phyloP scores from a whole-genome alignment of 257 asterid species.

The Voacanga thouarsii region DNA sequence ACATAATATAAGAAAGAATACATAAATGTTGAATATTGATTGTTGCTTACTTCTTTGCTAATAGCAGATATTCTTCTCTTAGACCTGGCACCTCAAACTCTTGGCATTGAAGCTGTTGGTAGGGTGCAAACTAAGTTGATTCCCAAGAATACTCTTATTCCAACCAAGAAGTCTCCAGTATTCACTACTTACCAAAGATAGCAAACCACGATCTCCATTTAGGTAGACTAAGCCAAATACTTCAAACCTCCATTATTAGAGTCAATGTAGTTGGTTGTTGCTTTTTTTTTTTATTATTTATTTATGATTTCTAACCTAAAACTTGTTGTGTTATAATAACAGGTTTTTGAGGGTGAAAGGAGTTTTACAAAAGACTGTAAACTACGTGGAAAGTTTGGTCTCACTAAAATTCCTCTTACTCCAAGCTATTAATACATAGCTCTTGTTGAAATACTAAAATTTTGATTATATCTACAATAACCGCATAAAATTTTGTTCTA shows the following conservation, averaged over 20 bases:
- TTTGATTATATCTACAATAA: neutral
- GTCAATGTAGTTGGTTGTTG: neutral
- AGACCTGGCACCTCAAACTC: constrained; percentile 83
- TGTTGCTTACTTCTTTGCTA: neutral
- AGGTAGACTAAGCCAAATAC: constrained; percentile 35
- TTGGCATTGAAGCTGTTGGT: constrained; percentile 93
- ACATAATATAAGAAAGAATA: neutral
- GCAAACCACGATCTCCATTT: constrained; percentile 70
- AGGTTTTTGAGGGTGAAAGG: constrained; percentile 98
- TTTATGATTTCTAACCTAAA: neutral
- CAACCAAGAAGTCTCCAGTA: constrained; percentile 80
- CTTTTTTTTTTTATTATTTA: no score
- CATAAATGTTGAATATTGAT: neutral
- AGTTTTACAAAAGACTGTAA: constrained; percentile 92
- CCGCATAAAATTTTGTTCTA: neutral
- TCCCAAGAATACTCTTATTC: constrained; percentile 74
- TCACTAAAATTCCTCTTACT: constrained; percentile 84
- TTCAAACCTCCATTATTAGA: neutral
- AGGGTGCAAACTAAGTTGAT: constrained; percentile 92
- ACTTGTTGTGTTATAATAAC: constrained; percentile 2
- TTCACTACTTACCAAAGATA: constrained; percentile 85
- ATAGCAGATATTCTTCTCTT: constrained; percentile 62
- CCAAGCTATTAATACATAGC: constrained; percentile 55
- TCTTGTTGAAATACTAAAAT: neutral
- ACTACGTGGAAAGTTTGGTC: constrained; percentile 85